These are phyloP conservation scores for Bretschneidera sinensis DNA, from an alignment of 345 rosid species.

Conservation along the genomic window DNA sequence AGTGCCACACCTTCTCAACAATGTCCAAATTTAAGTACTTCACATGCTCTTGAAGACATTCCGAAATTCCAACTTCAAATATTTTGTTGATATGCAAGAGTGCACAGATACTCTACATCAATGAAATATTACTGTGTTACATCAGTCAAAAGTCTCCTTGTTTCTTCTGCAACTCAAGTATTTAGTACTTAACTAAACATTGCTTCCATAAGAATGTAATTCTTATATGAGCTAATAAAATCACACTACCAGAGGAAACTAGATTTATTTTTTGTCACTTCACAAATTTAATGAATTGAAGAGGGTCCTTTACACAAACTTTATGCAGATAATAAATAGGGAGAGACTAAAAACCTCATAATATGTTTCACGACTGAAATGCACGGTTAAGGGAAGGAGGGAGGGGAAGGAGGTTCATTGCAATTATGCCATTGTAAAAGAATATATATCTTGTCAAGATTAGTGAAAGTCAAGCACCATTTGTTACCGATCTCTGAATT, in stretches of 20 bases:
- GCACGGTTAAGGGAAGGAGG: too few species aligned
- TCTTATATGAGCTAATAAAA: not conserved
- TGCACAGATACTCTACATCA: slow-evolving; percentile 62
- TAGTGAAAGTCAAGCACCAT: too few species aligned
- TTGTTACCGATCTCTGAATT: too few species aligned
- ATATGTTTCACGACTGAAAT: not conserved
- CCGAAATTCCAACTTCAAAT: slow-evolving; percentile 81
- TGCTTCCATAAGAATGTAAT: not conserved
- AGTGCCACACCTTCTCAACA: slow-evolving; percentile 53
- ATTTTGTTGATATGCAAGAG: slow-evolving; percentile 80
- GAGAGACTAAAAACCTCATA: not conserved
- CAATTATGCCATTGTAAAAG: too few species aligned
- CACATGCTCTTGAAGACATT: slow-evolving; percentile 60
- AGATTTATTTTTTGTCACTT: not conserved
- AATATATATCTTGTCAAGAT: too few species aligned
- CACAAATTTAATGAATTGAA: not conserved
- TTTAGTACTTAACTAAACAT: slow-evolving; percentile 6
- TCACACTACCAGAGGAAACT: not conserved
- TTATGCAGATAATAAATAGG: not conserved
- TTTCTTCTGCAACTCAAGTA: not conserved
- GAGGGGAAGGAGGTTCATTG: too few species aligned
- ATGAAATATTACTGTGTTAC: not conserved
- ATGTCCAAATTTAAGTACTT: slow-evolving; percentile 61
- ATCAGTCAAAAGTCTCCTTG: slow-evolving; percentile 2
- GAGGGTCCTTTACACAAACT: not conserved